Evolutionary conservation across 805 yeast genomes (phyloP), one percentile per base, ranked within the genome.

Genomic region (Candida morakotiae): DNA sequence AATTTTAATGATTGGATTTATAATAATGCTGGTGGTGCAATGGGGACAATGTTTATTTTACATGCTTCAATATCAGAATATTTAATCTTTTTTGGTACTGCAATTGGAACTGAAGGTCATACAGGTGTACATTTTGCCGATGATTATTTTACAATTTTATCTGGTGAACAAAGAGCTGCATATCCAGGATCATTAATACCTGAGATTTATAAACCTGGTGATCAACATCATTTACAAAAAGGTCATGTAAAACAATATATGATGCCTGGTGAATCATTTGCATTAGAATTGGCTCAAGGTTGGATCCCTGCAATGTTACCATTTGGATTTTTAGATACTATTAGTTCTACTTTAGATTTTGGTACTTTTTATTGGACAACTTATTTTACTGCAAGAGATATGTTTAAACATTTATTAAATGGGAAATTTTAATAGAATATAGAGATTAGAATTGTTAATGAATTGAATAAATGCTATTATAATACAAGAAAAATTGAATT

Each of bases 271-370:
- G 95, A 83, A 25, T 71, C 85, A 0, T 93, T 81, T 62, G 96
- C 98, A 9, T 67, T 93, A 47, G 98, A 93, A 60, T 73, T 91
- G 53, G 98, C 98, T 6, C 98, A 91, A 67, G 98, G 98, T 42
- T 93, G 96, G 95, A 87, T 93, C 47, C 98, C 98, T 24, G 82
- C 91, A 29, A 93, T 93, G 98, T 72, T 93, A 43, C 98, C 98
- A 15, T 93, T 93, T 58, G 98, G 98, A 0, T 79, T 91, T 63
- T 66, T 86, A 34, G 95, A 87, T 56, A 77, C 83, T 4, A 53
- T 83, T 41, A 73, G 82, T 37, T 82, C 94, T 28, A 93, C 98
- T 11, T 60, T 89, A 49, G 98, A 93, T 58, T 58, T 81, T 42
- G 60, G 68, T 48, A 79, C 95, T 18, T 70, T 91, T 42, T 62